Percentiles rank a stretch among this genome's conserved stretches.
Evolutionary conservation across 495 filamentous ascomycete species (phyloP).

Genomic region (Neurospora tetraspora): DNA sequence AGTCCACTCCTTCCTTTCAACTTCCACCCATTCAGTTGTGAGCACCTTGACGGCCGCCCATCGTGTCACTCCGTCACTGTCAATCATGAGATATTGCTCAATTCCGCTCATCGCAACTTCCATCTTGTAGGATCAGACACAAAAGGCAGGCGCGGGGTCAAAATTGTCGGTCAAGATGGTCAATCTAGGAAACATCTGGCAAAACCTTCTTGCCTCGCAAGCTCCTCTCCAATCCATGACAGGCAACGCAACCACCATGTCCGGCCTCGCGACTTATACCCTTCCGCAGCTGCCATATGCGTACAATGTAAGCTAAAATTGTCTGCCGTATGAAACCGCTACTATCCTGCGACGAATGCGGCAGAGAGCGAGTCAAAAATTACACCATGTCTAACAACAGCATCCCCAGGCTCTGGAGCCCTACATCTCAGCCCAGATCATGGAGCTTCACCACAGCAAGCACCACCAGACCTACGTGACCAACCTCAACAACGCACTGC

Average conservation of each 20-base stretch:
- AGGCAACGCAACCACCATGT: constrained; percentile 14
- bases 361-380: neutral
- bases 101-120: neutral
- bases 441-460: constrained; percentile 74
- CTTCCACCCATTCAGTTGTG: neutral
- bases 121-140: neutral
- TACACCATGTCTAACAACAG: neutral
- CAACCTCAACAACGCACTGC: constrained; percentile 53
- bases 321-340: neutral
- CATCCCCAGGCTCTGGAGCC: constrained; percentile 66
- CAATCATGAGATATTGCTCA: neutral
- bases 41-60: neutral
- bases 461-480: constrained; percentile 68
- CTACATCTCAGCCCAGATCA: constrained; percentile 83
- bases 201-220: constrained; percentile 22
- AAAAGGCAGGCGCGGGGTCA: neutral
- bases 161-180: constrained; percentile 15
- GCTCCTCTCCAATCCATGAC: constrained; percentile 14
- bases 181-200: constrained; percentile 18
- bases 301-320: constrained; percentile 31
- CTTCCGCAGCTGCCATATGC: constrained; percentile 35
- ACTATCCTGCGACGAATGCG: neutral
- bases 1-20: neutral
- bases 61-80: neutral
- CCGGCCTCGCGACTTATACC: constrained; percentile 23